Evolutionary conservation across 148 eudicot genomes (phyloP), one percentile per base, ranked within the genome.

Genomic region (Linanthus parryae): DNA sequence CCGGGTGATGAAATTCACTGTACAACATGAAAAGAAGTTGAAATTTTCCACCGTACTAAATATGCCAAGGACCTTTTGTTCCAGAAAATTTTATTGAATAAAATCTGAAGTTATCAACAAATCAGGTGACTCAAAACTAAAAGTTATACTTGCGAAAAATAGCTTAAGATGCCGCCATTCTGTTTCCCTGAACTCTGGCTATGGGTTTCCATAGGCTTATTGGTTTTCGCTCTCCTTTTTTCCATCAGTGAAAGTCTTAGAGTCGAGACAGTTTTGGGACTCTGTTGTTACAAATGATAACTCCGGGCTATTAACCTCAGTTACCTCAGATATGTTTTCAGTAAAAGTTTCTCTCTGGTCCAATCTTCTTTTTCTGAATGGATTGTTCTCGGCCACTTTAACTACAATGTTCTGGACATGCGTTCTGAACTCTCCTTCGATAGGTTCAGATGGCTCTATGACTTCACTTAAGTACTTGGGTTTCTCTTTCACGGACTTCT

Each of bases 291-390:
- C 14, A 2, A 40, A 58, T 9, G 57, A 34, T 14, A 48, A 38
- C 10, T 65, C 65, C 16, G 57, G 24, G 25, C 38, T 48, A 31
- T 65, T 79, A 58, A 68, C 45, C 47, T 74, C 80, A 12, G 84
- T 75, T 29, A 66, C 65, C 22, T 38, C 67, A 3, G 77, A 69
- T 19, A 56, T 62, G 13, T 57, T 69, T 63, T 68, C 60, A 22
- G 60, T 57, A 34, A 43, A 51, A 35, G 26, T 54, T 37, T 73
- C 70, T 3, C 13, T 26, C 34, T 35, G 13, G n/a, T n/a, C n/a
- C n/a, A n/a, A n/a, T n/a, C n/a, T 81, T 23, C 70, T 59, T 61
- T 66, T 76, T 55, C 58, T 69, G 57, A 79, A 83, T 7, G 94
- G 87, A 57, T 80, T 80, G 55, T 80, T 77, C 41, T 67, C 48